Percentiles rank a stretch among this genome's conserved stretches.
Conservation (phyloP, 1,284 basidiomycete species). For the Lignosus rhinocerotis region DNA sequence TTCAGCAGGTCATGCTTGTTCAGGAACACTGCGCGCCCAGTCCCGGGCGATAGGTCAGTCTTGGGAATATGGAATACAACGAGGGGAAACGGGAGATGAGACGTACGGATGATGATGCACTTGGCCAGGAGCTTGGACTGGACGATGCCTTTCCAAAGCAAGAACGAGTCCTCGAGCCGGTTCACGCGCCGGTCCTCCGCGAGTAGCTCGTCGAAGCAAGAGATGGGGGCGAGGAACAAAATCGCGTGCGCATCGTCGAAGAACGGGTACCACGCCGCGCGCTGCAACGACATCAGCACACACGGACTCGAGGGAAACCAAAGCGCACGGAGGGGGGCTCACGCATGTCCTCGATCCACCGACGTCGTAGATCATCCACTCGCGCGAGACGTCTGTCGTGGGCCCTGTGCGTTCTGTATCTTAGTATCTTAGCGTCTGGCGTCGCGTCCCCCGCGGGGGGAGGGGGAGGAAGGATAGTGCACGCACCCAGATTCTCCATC, state of each 20-base stretch:
- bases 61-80: not conserved
- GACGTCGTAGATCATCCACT: constrained; percentile 43
- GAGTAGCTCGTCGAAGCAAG: constrained; percentile 65
- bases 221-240: constrained; percentile 71
- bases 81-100: not conserved
- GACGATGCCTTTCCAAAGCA: constrained; percentile 62
- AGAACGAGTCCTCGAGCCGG: constrained; percentile 65
- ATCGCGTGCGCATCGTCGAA: constrained; percentile 73
- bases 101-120: constrained; percentile 49
- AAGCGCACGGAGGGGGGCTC: constrained; percentile 4
- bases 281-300: constrained; percentile 21
- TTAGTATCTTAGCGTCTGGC: not conserved
- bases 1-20: constrained; percentile 64
- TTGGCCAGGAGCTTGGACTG: constrained; percentile 55
- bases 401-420: not conserved
- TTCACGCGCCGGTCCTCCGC: constrained; percentile 60
- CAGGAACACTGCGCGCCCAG: constrained; percentile 46
- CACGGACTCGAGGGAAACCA: not conserved
- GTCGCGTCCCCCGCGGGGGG: not conserved
- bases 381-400: constrained; percentile 24
- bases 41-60: not conserved
- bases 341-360: constrained; percentile 38
- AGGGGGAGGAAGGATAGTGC: not conserved
- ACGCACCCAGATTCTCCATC: constrained; percentile 32
- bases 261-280: constrained; percentile 49